These are phyloP conservation scores for Cadophora luteo-olivacea DNA, from an alignment of 2,329 filamentous ascomycete species.

Conservation along the genomic window DNA sequence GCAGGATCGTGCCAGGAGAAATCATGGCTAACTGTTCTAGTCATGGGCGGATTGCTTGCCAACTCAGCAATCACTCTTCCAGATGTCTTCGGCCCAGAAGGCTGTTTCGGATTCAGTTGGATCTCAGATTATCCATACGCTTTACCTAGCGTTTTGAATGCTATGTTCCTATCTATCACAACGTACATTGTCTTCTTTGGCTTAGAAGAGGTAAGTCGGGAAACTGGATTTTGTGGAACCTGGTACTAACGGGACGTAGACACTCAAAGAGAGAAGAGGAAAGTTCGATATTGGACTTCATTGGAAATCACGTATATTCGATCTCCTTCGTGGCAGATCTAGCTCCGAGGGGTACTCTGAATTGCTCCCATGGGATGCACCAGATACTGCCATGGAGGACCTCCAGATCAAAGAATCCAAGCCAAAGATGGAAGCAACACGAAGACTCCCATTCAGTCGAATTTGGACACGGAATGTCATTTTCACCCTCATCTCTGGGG, in stretches of 20 bases:
- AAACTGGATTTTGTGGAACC: too few species aligned
- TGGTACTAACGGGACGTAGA: slow-evolving; percentile 25
- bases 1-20: too few species aligned
- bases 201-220: slow-evolving; percentile 36
- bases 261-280: slow-evolving; percentile 42
- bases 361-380: slow-evolving; percentile 19
- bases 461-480: slow-evolving; percentile 34
- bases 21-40: slow-evolving; percentile 22
- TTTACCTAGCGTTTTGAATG: slow-evolving; percentile 49
- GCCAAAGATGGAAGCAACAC: background rate
- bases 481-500: slow-evolving; percentile 59
- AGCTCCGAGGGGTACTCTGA: slow-evolving; percentile 30
- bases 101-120: slow-evolving; percentile 46
- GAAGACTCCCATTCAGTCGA: slow-evolving; percentile 30
- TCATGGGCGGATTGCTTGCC: slow-evolving; percentile 51
- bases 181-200: slow-evolving; percentile 44
- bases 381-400: background rate
- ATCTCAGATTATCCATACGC: slow-evolving; percentile 50
- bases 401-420: background rate
- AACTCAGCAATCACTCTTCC: slow-evolving; percentile 49
- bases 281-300: slow-evolving; percentile 34
- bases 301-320: slow-evolving; percentile 15
- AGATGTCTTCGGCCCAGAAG: slow-evolving; percentile 42
- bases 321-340: slow-evolving; percentile 9
- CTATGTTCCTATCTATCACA: slow-evolving; percentile 41